Conservation (phyloP, 2,329 filamentous ascomycete species). For the Alternaria tenuissima region DNA sequence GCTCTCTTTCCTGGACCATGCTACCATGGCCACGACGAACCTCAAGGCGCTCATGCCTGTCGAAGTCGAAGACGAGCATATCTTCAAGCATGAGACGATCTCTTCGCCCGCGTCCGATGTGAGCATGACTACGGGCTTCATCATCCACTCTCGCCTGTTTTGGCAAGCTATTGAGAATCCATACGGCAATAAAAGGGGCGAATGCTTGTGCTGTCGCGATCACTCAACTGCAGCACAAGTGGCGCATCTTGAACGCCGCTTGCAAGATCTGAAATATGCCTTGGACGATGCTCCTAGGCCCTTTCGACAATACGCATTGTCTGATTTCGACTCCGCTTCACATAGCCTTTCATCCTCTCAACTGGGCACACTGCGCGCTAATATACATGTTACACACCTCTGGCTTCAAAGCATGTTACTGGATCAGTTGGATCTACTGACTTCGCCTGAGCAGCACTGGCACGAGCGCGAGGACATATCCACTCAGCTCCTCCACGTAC, state of each 20-base stretch:
- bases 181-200: neutral
- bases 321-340: neutral
- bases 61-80: neutral
- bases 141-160: neutral
- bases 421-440: neutral
- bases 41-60: neutral
- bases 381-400: neutral
- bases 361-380: neutral
- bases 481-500: neutral
- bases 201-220: neutral
- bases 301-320: neutral
- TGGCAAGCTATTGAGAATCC: neutral
- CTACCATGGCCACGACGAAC: neutral
- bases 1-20: neutral
- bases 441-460: neutral
- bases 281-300: neutral
- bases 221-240: neutral
- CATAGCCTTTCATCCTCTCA: neutral
- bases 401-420: neutral
- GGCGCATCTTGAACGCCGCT: neutral
- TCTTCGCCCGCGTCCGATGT: neutral
- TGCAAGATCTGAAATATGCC: neutral
- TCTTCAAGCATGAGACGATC: neutral
- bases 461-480: neutral
- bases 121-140: neutral